Evolutionary conservation across 345 rosid species (phyloP), one percentile per base, ranked within the genome.

Genomic region (Salix udensis): DNA sequence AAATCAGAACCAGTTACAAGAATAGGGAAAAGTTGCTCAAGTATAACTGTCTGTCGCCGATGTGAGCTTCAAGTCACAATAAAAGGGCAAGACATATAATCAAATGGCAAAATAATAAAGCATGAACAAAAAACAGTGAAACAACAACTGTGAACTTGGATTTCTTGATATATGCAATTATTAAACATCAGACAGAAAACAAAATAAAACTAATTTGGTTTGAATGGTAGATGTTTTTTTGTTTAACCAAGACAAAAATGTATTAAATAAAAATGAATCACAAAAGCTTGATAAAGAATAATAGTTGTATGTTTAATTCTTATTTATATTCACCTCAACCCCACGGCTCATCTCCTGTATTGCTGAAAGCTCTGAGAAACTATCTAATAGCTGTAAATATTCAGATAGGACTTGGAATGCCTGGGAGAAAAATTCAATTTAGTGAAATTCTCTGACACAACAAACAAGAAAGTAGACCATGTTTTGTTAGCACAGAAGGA

Each of bases 361-460:
- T 65, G 92, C 98, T 77, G 97, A 87, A 79, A 94, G 88, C 86
- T 91, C 95, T 2, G 97, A 86, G 76, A 88, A 88, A 79, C 97
- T 93, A 85, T 94, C 98, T 74, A 96, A 84, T 71, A 96, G 87
- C 85, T 96, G 99, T 82, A 96, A 85, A 85, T 93, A 94, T 89
- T 96, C 98, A 0, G 99, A 94, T 73, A 96, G 81, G 70, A 94
- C 98, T 89, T 92, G 97, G 87, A 96, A 96, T 76, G 99, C 99
- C 99, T 96, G 82, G 74, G 58, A 81, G 24, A 39, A 78, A 81
- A 48, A 37, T 75, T 75, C 34, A 66, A 77, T 30, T 81, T 79
- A 76, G 73, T n/a, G 60, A 23, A 55, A 65, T 19, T 31, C 75
- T 76, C 77, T 65, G 65, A 74, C 61, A 77, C 34, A 37, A 76